Base-by-base conservation (phyloP, 2,329 filamentous ascomycete genomes). In the Byssoonygena ceratinophila region DNA sequence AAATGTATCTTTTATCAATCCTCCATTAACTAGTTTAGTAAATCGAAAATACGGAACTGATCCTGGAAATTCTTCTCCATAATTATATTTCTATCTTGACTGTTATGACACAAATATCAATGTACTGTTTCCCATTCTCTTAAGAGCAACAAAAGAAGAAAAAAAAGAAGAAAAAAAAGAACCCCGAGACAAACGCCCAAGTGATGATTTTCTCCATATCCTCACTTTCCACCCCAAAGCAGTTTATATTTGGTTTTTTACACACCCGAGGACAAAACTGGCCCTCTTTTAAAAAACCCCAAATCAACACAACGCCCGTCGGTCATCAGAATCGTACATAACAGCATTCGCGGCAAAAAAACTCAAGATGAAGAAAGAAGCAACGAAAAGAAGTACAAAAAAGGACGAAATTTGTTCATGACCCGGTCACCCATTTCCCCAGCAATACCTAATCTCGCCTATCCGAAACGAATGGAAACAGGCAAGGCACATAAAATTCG, bases 251-350 rank as follows among this genome's bases (percentile, higher is more conserved):
- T 34, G 8, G 3, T 32, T 46, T 44, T 31, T 34, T 32, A 20
- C 27, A 46, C 43, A 16, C 4, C 11, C 4, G 25, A 23, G 11
- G 16, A 14, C 16, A 12, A 16, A 18, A n/a, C 12, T 27, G 14
- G 14, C 40, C 40, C 40, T 25, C 12, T 41, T 4, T 16, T n/a
- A n/a, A n/a, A n/a, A n/a, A n/a, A 20, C 4, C 9, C 20, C 37
- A 11, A 25, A 64, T 58, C 67, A 34, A 20, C n/a, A 5, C 7
- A 16, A 32, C 12, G 2, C 29, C 18, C 29, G n/a, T 37, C 16
- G 31, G 22, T 22, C 44, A 34, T 36, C 44, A 16, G 6, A 47
- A 23, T 47, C 7, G 18, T 25, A 47, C 18, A 47, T 36, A 36
- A 31, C 25, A 32, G 6, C 29, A 25, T n/a, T 29, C n/a, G 27